Base-by-base conservation (phyloP, 257 asterid genomes). In the Nicotiana noctiflora region DNA sequence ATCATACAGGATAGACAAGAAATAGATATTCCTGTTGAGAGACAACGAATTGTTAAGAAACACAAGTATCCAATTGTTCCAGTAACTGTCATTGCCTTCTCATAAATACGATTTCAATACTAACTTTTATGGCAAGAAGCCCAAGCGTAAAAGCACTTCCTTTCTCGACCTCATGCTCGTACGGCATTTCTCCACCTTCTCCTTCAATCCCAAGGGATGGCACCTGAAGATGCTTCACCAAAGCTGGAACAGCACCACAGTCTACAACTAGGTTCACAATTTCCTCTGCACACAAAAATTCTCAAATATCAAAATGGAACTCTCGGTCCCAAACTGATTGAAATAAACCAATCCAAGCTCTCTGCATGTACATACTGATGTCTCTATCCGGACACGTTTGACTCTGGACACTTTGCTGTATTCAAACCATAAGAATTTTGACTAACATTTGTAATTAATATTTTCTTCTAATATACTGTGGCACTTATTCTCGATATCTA, bases 71-170 rank as follows among this genome's bases (percentile, higher is more conserved):
- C 53, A 40, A 68, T 67, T 10, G 44, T 68, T 68, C 25, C 21
- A 34, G 19, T 21, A 21, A 44, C 37, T 21, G 13, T 13, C 14
- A 11, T 46, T 23, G 61, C 40, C 60, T 46, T 49, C 23, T 49
- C 14, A 49, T 27, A 52, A 60, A 70, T 76, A 2, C 0, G 76
- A 23, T 74, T 74, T 74, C 11, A 49, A 31, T 53, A 86, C 75
- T 83, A 90, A 96, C 99, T 90, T 96, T 96, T 67, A 96, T 87
- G 70, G 98, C 98, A 59, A 96, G 95, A 83, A 96, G 98, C 80
- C 99, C 99, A 65, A 96, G 94, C 21, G 98, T 91, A 87, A 96
- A 94, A 76, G 99, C 99, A 81, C 98, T 91, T 85, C 99, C 98
- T 87, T 96, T 96, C 90, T 94, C 99, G 83, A 94, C 94, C 89